Evolutionary conservation across 441 rosid genomes (phyloP).

Genomic region (Mallotus repandus): DNA sequence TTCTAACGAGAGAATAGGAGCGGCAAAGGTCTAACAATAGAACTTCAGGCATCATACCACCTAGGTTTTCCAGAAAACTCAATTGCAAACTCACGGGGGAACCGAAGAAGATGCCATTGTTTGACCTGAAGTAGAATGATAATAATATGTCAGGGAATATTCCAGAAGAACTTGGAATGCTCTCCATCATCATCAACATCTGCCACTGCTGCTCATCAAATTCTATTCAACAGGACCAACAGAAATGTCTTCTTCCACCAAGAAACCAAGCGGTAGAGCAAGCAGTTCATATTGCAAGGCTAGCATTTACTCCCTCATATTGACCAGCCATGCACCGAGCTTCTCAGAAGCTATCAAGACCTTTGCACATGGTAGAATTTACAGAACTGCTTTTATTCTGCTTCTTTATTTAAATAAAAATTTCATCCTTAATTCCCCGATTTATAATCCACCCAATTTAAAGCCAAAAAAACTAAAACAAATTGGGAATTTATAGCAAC

Average conservation of each 20-base stretch:
- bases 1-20: not conserved
- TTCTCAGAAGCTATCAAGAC: not conserved
- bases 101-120: too few relatives aligned
- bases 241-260: too few relatives aligned
- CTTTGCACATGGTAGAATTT: not conserved
- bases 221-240: too few relatives aligned
- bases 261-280: not conserved
- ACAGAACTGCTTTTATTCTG: not conserved
- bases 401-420: not conserved
- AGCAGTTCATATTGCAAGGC: not conserved
- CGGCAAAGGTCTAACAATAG: not conserved
- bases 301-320: too few relatives aligned
- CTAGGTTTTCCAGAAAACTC: not conserved
- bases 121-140: too few relatives aligned
- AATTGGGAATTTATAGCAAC: too few relatives aligned
- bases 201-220: too few relatives aligned
- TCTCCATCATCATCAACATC: too few relatives aligned
- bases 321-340: not conserved
- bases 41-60: slow-evolving; percentile 11
- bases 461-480: too few relatives aligned
- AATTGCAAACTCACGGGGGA: not conserved
- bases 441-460: too few relatives aligned
- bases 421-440: not conserved
- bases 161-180: not conserved
- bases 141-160: not conserved